Evolutionary conservation across 2,329 filamentous ascomycete species (phyloP).

Genomic region (Stemphylium vesicarium): DNA sequence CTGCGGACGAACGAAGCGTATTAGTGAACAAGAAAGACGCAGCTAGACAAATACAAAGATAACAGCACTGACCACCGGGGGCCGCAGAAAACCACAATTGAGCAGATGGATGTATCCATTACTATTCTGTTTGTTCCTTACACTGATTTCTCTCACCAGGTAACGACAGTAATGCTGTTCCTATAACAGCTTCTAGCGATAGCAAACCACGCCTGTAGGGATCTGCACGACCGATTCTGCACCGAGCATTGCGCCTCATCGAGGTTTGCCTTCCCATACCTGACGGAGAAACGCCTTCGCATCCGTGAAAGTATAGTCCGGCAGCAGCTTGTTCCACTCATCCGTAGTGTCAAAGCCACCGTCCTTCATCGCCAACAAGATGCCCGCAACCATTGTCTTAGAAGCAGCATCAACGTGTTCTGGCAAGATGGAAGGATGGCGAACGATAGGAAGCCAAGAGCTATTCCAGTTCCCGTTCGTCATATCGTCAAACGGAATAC

Average conservation of each 20-base stretch:
- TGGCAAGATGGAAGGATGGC: constrained; percentile 38
- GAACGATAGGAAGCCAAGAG: constrained; percentile 48
- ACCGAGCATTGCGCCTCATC: neutral
- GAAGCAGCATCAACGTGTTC: constrained; percentile 43
- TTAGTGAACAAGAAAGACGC: too few species aligned
- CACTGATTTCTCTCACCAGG: too few species aligned
- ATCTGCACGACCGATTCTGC: neutral
- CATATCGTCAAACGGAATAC: constrained; percentile 54
- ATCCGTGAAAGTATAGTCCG: constrained; percentile 51
- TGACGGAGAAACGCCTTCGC: constrained; percentile 48
- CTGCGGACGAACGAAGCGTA: neutral
- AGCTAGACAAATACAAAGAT: too few species aligned
- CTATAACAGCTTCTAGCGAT: too few species aligned
- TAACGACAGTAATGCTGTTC: too few species aligned
- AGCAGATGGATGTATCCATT: too few species aligned
- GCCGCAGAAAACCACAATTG: too few species aligned
- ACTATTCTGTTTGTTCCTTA: too few species aligned
- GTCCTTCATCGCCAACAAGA: constrained; percentile 33
- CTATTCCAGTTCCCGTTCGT: constrained; percentile 23
- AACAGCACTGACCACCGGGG: too few species aligned
- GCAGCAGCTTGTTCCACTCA: constrained; percentile 53
- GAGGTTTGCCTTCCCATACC: constrained; percentile 46
- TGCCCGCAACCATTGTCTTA: constrained; percentile 37
- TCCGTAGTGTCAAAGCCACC: constrained; percentile 51
- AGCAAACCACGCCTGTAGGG: too few species aligned